Base-by-base conservation (phyloP, 1,284 basidiomycete genomes). In the Phlebopus sp. region DNA sequence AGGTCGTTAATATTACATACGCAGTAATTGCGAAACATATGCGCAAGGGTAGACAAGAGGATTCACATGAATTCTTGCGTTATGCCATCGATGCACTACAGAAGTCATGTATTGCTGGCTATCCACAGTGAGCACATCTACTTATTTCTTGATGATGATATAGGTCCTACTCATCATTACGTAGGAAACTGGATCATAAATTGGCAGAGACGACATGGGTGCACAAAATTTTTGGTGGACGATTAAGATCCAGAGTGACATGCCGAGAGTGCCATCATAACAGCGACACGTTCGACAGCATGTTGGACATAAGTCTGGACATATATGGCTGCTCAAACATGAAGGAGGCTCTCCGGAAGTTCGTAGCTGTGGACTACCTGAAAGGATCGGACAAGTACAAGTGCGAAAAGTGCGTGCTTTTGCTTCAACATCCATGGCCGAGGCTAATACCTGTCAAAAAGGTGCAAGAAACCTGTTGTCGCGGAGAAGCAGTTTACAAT, bases 21-120 rank as follows among this genome's bases (percentile, higher is more conserved):
- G 40, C 41, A 96, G 92, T 77, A 10, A 95, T 99, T 57, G 94
- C 94, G 13, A 94, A 93, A 66, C 87, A 92, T 55, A 84, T 99
- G 77, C 82, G 86, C 42, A 80, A 75, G 64, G 92, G 92, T n/a
- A 75, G 93, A 54, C 97, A 99, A 69, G 97, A 99, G 67, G 97
- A 99, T 67, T 87, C 96, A 3, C 97, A 99, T 68, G 97, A 99
- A 69, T 99, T 99, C 63, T 81, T 99, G 44, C 86, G 97, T 25
- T 97, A 97, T 68, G 84, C 90, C 19, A 84, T 98, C 31, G 97
- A 99, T 60, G 88, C 88, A 21, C 69, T 97, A 46, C 95, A 97
- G 68, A 90, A 86, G 60, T 83, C 88, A 8, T 92, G 89, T 63
- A 73, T 96, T 45, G 78, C 80, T 37, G 87, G 84, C 18, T 69